phyloP scores from a whole-genome alignment of 129 eudicot species.

The Dittrichia graveolens region DNA sequence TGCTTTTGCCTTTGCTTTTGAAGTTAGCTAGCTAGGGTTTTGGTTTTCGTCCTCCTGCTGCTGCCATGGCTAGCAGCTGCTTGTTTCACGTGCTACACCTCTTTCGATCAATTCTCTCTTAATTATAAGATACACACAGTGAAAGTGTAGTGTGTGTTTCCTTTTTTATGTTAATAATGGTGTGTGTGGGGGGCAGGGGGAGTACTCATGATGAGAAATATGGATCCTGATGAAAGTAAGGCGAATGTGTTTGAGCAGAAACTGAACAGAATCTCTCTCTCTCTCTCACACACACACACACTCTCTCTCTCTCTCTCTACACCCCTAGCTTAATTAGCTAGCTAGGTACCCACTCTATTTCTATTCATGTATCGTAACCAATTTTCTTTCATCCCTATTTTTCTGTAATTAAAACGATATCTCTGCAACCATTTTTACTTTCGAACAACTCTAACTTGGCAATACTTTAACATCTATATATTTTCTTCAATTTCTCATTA shows the following conservation, averaged over 20 bases:
- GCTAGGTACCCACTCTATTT: no score
- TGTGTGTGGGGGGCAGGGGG: conserved; percentile 27
- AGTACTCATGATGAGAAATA: conserved; percentile 43
- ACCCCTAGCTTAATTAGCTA: no score
- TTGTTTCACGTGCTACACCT: conserved; percentile 38
- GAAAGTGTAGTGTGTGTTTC: conserved; percentile 44
- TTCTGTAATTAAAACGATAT: no score
- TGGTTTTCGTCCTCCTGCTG: conserved; percentile 9
- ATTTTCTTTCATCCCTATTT: no score
- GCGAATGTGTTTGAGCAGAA: conserved; percentile 46
- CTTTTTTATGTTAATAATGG: conserved; percentile 37
- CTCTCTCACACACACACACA: no score
- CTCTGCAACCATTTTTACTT: no score
- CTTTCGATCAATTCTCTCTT: conserved; percentile 17
- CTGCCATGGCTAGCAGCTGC: conserved; percentile 17
- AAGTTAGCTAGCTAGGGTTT: conserved; percentile 21
- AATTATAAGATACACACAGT: conserved; percentile 25
- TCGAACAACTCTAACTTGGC: no score
- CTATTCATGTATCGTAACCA: no score
- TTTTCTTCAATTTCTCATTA: no score
- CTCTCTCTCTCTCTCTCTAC: no score
- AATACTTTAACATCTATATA: no score
- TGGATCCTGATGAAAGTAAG: conserved; percentile 46
- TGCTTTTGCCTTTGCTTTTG: conserved; percentile 4
- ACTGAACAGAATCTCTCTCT: conserved; percentile 36